Base-by-base conservation (phyloP, 192 early-diverging fungal genomes). In the Umbelopsis sp. region DNA sequence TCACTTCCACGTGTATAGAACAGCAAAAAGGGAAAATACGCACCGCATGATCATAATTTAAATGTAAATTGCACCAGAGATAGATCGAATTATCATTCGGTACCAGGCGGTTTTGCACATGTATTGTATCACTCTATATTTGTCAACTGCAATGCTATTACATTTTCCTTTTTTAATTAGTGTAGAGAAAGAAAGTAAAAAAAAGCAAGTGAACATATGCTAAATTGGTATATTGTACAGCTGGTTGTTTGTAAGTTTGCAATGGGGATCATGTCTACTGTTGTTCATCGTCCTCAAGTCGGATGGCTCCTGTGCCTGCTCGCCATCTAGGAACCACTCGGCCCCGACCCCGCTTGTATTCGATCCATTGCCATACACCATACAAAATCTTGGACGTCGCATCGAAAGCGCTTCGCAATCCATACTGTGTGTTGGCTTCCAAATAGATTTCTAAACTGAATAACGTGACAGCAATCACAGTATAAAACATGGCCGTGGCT, bases 251-350 rank as follows among this genome's bases (percentile, higher is more conserved):
- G 25, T 61, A 33, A 8, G 25, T 13, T 27, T 15, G 20, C 13
- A 11, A 5, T 7, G 27, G 16, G 16, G 55, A 35, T 25, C 13
- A 35, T 22, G 11, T 66, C 45, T 48, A 47, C 45, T 67, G 21
- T 21, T 78, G 21, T 37, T 78, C 66, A 35, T 78, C 50, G 9
- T 68, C 70, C n/a, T 78, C 69, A 50, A 78, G 71, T 46, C 69
- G 68, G 46, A 78, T 78, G 12, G 53, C 68, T 9, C 73, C 73
- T 37, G 65, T 53, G 10, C 61, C 67, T 46, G 72, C 78, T 55
- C 78, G 74, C 78, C 78, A 79, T 66, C 78, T 41, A 4, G 78
- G 78, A n/a, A 79, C 78, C 50, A 73, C 70, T 46, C 71, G 49
- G 15, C 66, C 67, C 45, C 67, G 64, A 1, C 74, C 73, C 51